Evolutionary conservation across 2,329 filamentous ascomycete species (phyloP), one percentile per base, ranked within the genome.

Genomic region (Colletotrichum sp.): DNA sequence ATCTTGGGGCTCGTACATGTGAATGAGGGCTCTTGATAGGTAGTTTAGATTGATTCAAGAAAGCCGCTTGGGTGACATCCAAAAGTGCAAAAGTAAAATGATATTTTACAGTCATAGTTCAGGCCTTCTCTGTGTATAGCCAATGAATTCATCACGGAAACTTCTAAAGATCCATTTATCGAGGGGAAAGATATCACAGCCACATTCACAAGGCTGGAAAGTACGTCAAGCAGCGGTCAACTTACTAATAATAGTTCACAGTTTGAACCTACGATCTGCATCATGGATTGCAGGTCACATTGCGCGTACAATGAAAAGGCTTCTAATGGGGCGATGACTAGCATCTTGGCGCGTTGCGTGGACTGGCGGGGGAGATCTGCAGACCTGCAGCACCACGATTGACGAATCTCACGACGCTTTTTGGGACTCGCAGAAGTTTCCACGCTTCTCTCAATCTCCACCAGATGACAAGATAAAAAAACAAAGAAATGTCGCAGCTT

Each of bases 281-380:
- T 30, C 25, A 5, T 34, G 6, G 8, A 12, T 13, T 16, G 8
- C 13, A 18, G 39, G 13, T 30, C 30, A 22, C 9, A 48, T 52
- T 66, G 62, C 10, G 62, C 62, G 39, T 66, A 48, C 62, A 36
- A n/a, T 22, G 1, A 27, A 22, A 25, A 36, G 4, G 8, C 5
- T 2, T 34, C 27, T 6, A 0, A 13, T 18, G 55, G 48, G 55
- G 72, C 68, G 61, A 66, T 66, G 68, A 39, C 56, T 48, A 27
- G 65, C 55, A 25, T 22, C 72, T 75, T 58, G 72, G 69, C 62
- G 32, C 6, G 55, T 61, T 58, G 62, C 28, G 69, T 62, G 52
- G 72, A 32, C 62, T 55, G 18, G 32, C 34, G 22, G 55, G 39
- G 34, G 25, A 25, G 68, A 75, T 64, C 62, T 43, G 36, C 69